Conservation (phyloP, 2,329 filamentous ascomycete species). For the Colletotrichum phormii region DNA sequence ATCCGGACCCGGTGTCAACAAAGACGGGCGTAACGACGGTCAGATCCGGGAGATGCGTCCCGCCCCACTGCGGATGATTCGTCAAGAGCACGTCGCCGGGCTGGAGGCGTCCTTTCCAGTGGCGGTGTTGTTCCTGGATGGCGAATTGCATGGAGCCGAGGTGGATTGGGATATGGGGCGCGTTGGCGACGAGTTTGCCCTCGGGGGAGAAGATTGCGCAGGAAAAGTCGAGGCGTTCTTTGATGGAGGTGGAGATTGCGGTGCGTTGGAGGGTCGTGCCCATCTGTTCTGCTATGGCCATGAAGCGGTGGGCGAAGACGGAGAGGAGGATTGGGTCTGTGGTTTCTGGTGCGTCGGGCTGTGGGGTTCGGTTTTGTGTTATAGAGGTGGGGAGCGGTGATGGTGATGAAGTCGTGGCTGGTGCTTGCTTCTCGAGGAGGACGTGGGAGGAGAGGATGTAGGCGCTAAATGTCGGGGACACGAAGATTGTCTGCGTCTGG, state of each 20-base stretch:
- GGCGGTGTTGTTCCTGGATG: slow-evolving; percentile 51
- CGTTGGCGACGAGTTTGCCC: slow-evolving; percentile 55
- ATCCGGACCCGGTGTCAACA: slow-evolving; percentile 10
- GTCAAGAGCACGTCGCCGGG: slow-evolving; percentile 53
- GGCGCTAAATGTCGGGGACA: slow-evolving; percentile 43
- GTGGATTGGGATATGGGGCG: slow-evolving; percentile 55
- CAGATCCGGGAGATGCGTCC: slow-evolving; percentile 54
- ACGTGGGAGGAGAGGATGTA: slow-evolving; percentile 46
- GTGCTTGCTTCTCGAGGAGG: slow-evolving; percentile 41
- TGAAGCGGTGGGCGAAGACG: slow-evolving; percentile 67
- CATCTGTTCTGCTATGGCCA: slow-evolving; percentile 71
- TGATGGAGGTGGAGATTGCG: slow-evolving; percentile 62
- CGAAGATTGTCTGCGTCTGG: slow-evolving; percentile 46
- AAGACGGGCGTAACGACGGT: slow-evolving; percentile 56
- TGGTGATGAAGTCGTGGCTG: background rate
- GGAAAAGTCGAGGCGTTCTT: slow-evolving; percentile 56
- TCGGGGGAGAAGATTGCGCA: slow-evolving; percentile 55
- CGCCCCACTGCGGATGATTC: slow-evolving; percentile 53
- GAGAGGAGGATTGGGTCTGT: slow-evolving; percentile 64
- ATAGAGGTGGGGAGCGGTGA: background rate
- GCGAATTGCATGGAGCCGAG: slow-evolving; percentile 56
- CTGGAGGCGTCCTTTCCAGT: slow-evolving; percentile 47
- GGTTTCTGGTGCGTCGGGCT: slow-evolving; percentile 11
- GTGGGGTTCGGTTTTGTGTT: background rate
- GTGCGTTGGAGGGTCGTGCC: slow-evolving; percentile 67